Evolutionary conservation across 768 basidiomycete genomes (phyloP), one percentile per base, ranked within the genome.

Genomic region (Lentinula edodes): DNA sequence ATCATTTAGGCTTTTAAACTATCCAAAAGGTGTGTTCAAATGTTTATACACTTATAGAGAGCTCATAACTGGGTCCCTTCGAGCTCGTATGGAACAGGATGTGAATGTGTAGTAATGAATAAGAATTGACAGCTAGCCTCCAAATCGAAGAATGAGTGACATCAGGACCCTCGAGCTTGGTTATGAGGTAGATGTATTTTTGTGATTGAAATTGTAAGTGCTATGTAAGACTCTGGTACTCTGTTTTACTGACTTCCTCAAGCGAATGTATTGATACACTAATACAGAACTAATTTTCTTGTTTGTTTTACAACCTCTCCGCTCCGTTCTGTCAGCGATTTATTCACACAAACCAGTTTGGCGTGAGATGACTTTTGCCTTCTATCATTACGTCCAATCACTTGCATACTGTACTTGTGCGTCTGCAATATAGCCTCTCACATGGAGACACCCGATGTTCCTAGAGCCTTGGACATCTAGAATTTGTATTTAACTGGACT

Each of bases 391-490:
- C 76, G 74, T 79, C 75, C 59, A 59, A 60, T 60, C 59, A 52
- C 23, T 52, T 38, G 38, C n/a, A 28, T 52, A 50, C 71, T 64
- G 63, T 66, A 73, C 20, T 23, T 35, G 38, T 41, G 3, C 71
- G 69, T 76, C 77, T 79, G 78, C 66, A 34, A 46, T 75, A 82
- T 80, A 80, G 79, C 78, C 82, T 83, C 79, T 76, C 76, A 80
- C 85, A 86, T 43, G 46, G 66, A 68, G 59, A 62, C 65, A 62
- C 62, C 70, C 68, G 63, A 64, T 62, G 61, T 60, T 43, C 39
- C 59, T 60, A 42, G 38, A 60, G 51, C 23, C 60, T 23, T 50
- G 58, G 32, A 32, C 53, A 3, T 35, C 5, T n/a, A 39, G 18
- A 39, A 39, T 54, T 54, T 23, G 36, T 54, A 39, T 12, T 13